Base-by-base conservation (phyloP, 23 red algal genomes). In the Cyanidioschyzon merolae region DNA sequence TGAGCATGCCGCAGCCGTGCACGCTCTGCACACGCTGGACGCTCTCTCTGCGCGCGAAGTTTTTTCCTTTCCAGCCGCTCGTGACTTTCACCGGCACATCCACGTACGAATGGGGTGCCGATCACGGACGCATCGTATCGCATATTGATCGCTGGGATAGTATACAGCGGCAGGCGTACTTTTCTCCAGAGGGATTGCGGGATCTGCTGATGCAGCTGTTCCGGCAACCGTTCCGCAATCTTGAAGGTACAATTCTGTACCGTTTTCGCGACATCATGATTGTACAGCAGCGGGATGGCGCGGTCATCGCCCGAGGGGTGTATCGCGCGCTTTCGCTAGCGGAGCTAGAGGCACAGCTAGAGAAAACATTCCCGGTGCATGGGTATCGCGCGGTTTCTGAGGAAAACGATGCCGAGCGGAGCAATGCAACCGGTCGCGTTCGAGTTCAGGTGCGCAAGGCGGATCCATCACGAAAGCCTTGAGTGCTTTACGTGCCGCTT, bases 51-150 rank as follows among this genome's bases (percentile, higher is more conserved):
- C 40, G 41, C 2, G 75, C 32, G 16, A 24, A 31, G 18, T 77
- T 77, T 36, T 3, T 77, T 7, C 75, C 75, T n/a, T 77, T 30
- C 29, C 40, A 36, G 51, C 75, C 75, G 40, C 75, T 30, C 3
- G 51, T 77, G 40, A n/a, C 25, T 3, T 77, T 77, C 75, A 77
- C 75, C 15, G 75, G 75, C 7, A 77, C 51, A 31, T 77, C 75
- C 12, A 36, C n/a, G 16, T 77, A 77, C 39, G 29, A 26, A 39
- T 57, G n/a, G 75, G 29, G 29, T 29, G n/a, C 25, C 2, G 75
- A 39, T 2, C n/a, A 77, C 25, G n/a, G 63, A 7, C 63, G 63
- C 7, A 58, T 77, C 25, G 18, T 57, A 7, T 77, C 75, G 21
- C 75, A 77, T 39, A 31, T 36, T 7, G 75, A 77, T 26, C 51